phyloP scores from a whole-genome alignment of 371 early-diverging fungal species.

The Apophysomyces elegans region DNA sequence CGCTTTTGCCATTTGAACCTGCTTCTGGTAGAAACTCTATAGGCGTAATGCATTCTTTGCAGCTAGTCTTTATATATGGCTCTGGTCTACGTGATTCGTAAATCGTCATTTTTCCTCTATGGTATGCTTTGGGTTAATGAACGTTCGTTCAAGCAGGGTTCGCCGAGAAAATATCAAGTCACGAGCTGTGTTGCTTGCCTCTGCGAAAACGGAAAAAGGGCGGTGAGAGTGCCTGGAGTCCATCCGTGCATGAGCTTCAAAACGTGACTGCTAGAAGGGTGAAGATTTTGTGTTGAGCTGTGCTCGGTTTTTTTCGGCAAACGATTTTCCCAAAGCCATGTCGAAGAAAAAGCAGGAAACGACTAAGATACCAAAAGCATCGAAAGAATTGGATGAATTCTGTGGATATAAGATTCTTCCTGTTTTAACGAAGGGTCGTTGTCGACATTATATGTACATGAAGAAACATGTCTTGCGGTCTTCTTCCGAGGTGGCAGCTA shows the following conservation, averaged over 20 bases:
- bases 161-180: background rate
- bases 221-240: too few species aligned
- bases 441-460: slow-evolving; percentile 73
- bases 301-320: background rate
- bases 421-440: slow-evolving; percentile 46
- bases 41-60: slow-evolving; percentile 42
- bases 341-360: background rate
- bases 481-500: slow-evolving; percentile 51
- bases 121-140: slow-evolving; percentile 17
- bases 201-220: too few species aligned
- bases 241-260: too few species aligned
- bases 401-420: slow-evolving; percentile 62
- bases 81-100: slow-evolving; percentile 46
- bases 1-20: slow-evolving; percentile 26
- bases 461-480: slow-evolving; percentile 70
- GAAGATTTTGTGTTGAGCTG: too few species aligned
- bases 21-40: slow-evolving; percentile 48
- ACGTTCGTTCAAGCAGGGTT: background rate
- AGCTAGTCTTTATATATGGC: slow-evolving; percentile 51
- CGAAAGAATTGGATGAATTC: slow-evolving; percentile 48
- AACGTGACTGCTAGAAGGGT: too few species aligned
- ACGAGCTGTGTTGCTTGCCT: too few species aligned
- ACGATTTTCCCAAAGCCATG: background rate
- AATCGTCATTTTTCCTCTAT: slow-evolving; percentile 19
- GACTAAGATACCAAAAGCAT: slow-evolving; percentile 2